Evolutionary conservation across 2,329 filamentous ascomycete genomes (phyloP), one percentile per base, ranked within the genome.

Genomic region (Exophiala aquamarina): DNA sequence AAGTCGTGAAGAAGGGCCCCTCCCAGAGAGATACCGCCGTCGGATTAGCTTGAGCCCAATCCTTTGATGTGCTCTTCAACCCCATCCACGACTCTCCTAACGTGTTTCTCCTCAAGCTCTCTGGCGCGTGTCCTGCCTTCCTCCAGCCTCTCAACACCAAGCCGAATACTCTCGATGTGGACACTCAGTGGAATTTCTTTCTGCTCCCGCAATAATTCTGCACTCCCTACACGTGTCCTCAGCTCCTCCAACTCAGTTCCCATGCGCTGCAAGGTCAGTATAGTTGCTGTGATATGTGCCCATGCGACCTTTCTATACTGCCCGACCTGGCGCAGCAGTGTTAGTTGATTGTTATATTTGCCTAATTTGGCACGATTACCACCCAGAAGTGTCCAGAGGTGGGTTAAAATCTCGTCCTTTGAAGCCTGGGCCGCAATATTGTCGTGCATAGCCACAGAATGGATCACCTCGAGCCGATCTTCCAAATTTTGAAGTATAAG

Each of bases 221-320:
- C 86, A 46, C 79, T 76, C 0, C 80, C 82, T 8, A 91, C 84
- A 4, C 84, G 72, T 50, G 89, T 85, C 17, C 86, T 73, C 56
- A 94, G 65, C 59, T 89, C 85, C 55, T 84, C 82, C 10, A 94
- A 69, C 35, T 82, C 82, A 2, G 81, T 77, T 57, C 83, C 79
- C 52, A 93, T 92, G 45, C 80, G 80, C 64, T 88, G 80, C 28
- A 93, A 74, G 59, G 89, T 87, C 33, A 89, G 69, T 13, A 93
- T 71, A 1, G 89, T 82, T 2, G 76, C 76, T 13, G 71, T 77
- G n/a, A 94, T 79, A 62, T 89, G 87, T 13, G 71, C 72, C 44
- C 84, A 79, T 1, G 87, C 87, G 4, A 73, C 72, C 37, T 76
- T 75, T 19, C 86, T 77, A 68, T 92, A 88, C 4, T 63, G 60